Evolutionary conservation across 805 yeast genomes (phyloP).

Genomic region (Saturnispora gosingensis): DNA sequence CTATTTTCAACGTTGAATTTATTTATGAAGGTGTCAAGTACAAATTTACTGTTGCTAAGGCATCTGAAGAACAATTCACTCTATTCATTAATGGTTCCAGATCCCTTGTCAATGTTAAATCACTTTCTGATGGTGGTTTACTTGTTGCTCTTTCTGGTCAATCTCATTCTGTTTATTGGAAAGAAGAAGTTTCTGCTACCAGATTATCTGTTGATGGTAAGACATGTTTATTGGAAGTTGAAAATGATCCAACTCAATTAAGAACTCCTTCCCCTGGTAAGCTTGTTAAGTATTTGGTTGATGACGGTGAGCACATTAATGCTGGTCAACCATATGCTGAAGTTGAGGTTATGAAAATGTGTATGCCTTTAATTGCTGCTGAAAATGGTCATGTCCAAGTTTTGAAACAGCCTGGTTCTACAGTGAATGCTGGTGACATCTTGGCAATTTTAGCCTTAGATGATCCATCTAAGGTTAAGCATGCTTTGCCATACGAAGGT

Average conservation of each 20-base stretch:
- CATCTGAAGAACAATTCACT: constrained; percentile 77
- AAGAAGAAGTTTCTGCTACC: constrained; percentile 93
- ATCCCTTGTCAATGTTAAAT: constrained; percentile 75
- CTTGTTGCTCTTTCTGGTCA: constrained; percentile 82
- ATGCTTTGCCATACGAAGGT: constrained; percentile 91
- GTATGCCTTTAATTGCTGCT: constrained; percentile 91
- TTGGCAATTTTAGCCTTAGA: constrained; percentile 90
- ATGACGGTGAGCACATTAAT: constrained; percentile 85
- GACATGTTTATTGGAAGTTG: constrained; percentile 88
- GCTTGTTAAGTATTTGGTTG: constrained; percentile 85
- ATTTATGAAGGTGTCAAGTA: constrained; percentile 90
- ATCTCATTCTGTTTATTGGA: constrained; percentile 94
- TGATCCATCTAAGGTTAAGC: constrained; percentile 95
- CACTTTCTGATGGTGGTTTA: constrained; percentile 92
- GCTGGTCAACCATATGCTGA: constrained; percentile 96
- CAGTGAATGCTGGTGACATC: constrained; percentile 92
- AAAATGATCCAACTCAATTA: constrained; percentile 96
- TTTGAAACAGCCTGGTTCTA: constrained; percentile 97
- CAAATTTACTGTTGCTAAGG: constrained; percentile 91
- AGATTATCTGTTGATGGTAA: constrained; percentile 91
- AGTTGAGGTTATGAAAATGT: constrained; percentile 99
- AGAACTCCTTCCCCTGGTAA: constrained; percentile 99
- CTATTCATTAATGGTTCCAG: constrained; percentile 90
- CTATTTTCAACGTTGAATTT: constrained; percentile 87
- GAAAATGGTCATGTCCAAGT: constrained; percentile 90